Percentiles rank a stretch among this genome's conserved stretches.
These are phyloP conservation scores for Colletotrichum australisinense DNA, from an alignment of 2,329 filamentous ascomycete species.

Conservation along the genomic window DNA sequence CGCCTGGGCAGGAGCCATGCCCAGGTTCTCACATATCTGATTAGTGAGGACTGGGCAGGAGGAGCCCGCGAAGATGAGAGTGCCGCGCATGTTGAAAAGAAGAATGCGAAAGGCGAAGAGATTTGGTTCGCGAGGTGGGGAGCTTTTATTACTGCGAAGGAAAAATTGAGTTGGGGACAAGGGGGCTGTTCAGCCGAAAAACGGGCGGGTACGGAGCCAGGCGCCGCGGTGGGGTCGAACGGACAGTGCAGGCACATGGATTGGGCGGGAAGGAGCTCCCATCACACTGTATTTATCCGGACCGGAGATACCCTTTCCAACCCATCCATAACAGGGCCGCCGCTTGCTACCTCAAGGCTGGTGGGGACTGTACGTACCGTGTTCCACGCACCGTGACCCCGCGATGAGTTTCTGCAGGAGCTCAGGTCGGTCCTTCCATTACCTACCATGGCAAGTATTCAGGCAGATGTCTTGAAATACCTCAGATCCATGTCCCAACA, in stretches of 20 bases:
- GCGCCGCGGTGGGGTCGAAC: neutral
- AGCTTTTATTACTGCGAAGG: constrained; percentile 39
- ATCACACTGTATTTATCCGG: constrained; percentile 33
- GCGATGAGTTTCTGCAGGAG: neutral
- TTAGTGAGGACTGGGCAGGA: constrained; percentile 73
- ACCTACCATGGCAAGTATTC: neutral
- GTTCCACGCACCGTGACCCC: constrained; percentile 2
- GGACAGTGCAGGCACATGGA: neutral
- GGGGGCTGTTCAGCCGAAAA: constrained; percentile 23
- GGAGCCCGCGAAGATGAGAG: constrained; percentile 75
- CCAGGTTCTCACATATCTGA: constrained; percentile 76
- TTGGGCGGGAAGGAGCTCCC: rapidly evolving
- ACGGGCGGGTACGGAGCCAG: constrained; percentile 6
- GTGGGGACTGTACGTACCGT: constrained; percentile 4
- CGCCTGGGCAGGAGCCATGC: constrained; percentile 72
- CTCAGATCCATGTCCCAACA: no score
- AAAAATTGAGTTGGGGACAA: constrained; percentile 32
- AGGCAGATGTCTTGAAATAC: neutral
- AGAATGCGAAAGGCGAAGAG: constrained; percentile 40
- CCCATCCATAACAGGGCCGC: no score
- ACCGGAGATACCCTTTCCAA: neutral
- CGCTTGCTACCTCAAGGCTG: neutral
- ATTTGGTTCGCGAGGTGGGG: constrained; percentile 38
- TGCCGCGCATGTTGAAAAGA: constrained; percentile 67
- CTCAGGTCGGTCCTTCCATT: neutral